Base-by-base conservation (phyloP, 2,329 filamentous ascomycete species). In the Pseudogymnoascus destructans region DNA sequence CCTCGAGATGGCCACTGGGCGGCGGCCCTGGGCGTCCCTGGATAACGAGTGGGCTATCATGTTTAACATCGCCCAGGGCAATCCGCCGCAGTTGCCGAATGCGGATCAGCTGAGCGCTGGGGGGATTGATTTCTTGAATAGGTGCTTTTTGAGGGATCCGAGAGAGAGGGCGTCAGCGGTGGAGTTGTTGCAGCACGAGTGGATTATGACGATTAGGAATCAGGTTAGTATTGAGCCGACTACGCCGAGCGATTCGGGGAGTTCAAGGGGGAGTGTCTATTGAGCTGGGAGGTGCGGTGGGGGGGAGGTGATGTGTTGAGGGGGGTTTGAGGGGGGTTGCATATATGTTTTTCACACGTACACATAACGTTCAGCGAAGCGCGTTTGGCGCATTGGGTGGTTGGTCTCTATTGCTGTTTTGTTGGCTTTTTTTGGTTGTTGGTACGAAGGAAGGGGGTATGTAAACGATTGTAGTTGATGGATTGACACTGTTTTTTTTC, bases 1-100 rank as follows among this genome's bases (percentile, higher is more conserved):
- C 63, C 80, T 96, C 40, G 93, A 98, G 72, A 97, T 98, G 92
- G 89, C 89, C 3, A 98, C 93, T 0, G 93, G 93, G 17, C 82
- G 90, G 62, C 84, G 92, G 13, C 93, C 93, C 1, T 98, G 93
- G 93, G 89, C 90, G 23, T 89, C 86, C 63, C 82, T 97, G 52
- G 93, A 98, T 74, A 98, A 98, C 69, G 93, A 98, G 72, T 98
- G 91, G 90, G 93, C 93, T 40, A 97, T 98, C 74, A 98, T 98
- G 93, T 98, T 96, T 79, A 97, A 97, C 75, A 98, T 98, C 68
- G 93, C 93, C 1, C 92, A 95, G 70, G 93, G 93, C 46, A 95
- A 96, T 66, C 87, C 90, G 55, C 93, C 93, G 5, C 86, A 89
- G 69, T 77, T 96, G 59, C 93, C 93, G 1, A 78, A 81, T 0